Evolutionary conservation across 2,329 filamentous ascomycete genomes (phyloP).

Genomic region (Diplodia mutila): DNA sequence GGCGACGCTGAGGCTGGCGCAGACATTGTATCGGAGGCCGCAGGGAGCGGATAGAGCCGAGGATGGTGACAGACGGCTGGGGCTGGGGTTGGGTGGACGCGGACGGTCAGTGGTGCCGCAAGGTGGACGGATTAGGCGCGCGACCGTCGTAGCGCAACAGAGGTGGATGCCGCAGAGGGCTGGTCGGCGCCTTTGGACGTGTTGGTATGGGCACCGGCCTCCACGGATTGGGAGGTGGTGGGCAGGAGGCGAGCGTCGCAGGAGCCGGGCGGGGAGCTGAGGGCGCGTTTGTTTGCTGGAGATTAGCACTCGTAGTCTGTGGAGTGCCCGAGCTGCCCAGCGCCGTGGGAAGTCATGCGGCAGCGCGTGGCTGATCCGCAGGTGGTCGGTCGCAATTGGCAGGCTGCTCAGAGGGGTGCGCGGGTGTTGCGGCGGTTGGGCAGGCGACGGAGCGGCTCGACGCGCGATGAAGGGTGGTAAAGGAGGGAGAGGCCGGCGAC

Average conservation of each 20-base stretch:
- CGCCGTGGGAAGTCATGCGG: slow-evolving; percentile 20
- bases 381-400: slow-evolving; percentile 16
- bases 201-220: neutral
- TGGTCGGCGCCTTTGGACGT: neutral
- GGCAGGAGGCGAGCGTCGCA: slow-evolving; percentile 21
- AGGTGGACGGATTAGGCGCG: slow-evolving; percentile 19
- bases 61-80: slow-evolving; percentile 17
- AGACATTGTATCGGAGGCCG: slow-evolving; percentile 40
- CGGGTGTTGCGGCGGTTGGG: neutral
- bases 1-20: slow-evolving; percentile 48
- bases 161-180: neutral
- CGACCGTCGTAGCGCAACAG: slow-evolving; percentile 16
- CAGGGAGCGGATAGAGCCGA: slow-evolving; percentile 33
- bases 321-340: slow-evolving; percentile 22
- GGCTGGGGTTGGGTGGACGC: slow-evolving; percentile 29
- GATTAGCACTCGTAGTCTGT: slow-evolving; percentile 16
- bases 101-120: slow-evolving; percentile 12
- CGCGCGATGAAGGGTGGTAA: slow-evolving; percentile 18
- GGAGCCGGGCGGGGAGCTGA: slow-evolving; percentile 21
- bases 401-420: slow-evolving; percentile 6
- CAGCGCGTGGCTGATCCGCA: slow-evolving; percentile 19
- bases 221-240: slow-evolving; percentile 9
- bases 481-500: slow-evolving; percentile 2
- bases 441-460: slow-evolving; percentile 19
- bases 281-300: slow-evolving; percentile 16